A percentile compares a stretch with the other conserved stretches of the same genome.
These are phyloP conservation scores for Plasmodium billcollinsi DNA, from an alignment of 169 alveolate species.

Conservation along the genomic window DNA sequence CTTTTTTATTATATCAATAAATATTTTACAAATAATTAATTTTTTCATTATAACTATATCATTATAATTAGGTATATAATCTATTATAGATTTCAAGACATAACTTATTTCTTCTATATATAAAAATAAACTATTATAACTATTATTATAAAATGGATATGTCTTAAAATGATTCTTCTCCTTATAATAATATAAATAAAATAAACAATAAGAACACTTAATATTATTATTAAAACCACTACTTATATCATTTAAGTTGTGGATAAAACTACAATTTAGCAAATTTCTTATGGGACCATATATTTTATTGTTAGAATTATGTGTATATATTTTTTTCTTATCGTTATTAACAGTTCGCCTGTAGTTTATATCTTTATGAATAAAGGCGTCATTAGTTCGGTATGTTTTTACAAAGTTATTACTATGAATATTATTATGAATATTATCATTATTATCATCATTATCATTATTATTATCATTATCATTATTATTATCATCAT, in stretches of 20 bases:
- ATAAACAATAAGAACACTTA: conserved; percentile 18
- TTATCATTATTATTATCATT: background rate
- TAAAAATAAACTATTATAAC: conserved; percentile 10
- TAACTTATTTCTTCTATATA: conserved; percentile 20
- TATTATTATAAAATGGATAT: conserved; percentile 27
- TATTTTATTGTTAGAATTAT: background rate
- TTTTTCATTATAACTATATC: conserved; percentile 4
- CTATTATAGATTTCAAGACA: conserved; percentile 3
- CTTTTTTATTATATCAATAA: conserved; percentile 28
- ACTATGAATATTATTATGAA: background rate
- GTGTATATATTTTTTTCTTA: background rate
- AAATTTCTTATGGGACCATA: background rate
- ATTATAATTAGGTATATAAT: background rate
- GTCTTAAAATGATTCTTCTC: conserved; percentile 1
- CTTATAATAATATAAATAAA: conserved; percentile 11
- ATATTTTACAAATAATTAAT: conserved; percentile 13
- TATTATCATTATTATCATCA: background rate
- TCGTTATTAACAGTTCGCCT: no score
- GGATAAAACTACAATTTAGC: conserved; percentile 12
- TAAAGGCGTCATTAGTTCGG: background rate
- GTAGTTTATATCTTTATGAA: background rate
- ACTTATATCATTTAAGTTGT: conserved; percentile 22
- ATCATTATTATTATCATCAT: background rate
- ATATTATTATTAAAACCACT: background rate
- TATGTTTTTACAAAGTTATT: background rate